These are phyloP conservation scores for Endocalyx cinctus DNA, from an alignment of 2,329 filamentous ascomycete genomes.

Conservation along the genomic window DNA sequence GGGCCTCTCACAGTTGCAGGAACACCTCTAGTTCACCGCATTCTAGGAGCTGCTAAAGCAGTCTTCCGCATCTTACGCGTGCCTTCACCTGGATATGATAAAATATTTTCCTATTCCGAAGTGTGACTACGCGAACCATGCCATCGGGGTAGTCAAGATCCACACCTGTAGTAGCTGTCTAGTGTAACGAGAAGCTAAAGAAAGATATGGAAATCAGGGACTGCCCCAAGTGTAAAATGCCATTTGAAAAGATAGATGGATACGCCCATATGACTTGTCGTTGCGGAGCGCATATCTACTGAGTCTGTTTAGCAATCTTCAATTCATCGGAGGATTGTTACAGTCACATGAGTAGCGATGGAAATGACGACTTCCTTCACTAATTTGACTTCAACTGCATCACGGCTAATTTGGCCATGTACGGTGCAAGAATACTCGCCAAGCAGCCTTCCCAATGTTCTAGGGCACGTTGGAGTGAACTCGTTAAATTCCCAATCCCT, in stretches of 20 bases:
- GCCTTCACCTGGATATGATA: conserved; percentile 25
- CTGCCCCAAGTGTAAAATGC: conserved; percentile 35
- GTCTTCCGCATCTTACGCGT: conserved; percentile 32
- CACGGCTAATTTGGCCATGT: too few species aligned
- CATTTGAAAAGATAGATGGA: conserved; percentile 38
- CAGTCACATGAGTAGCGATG: conserved; percentile 25
- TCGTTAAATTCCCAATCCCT: too few species aligned
- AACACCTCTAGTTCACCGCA: conserved; percentile 23
- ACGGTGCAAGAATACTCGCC: too few species aligned
- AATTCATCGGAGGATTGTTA: conserved; percentile 14
- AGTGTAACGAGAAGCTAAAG: conserved; percentile 22
- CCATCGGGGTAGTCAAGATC: conserved; percentile 4
- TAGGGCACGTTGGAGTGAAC: too few species aligned
- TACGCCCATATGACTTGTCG: conserved; percentile 44
- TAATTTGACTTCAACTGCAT: too few species aligned
- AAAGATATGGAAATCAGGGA: conserved; percentile 31
- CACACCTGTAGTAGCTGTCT: conserved; percentile 35
- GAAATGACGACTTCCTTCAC: too few species aligned
- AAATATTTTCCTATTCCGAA: conserved; percentile 39
- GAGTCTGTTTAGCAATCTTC: conserved; percentile 39
- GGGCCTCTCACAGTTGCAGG: conserved; percentile 21
- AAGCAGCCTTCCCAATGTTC: too few species aligned
- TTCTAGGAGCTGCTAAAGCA: conserved; percentile 34
- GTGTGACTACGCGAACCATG: conserved; percentile 38
- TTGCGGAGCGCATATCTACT: conserved; percentile 43